Evolutionary conservation across 768 basidiomycete species (phyloP), one percentile per base, ranked within the genome.

Genomic region (Coprinopsis cinerea): DNA sequence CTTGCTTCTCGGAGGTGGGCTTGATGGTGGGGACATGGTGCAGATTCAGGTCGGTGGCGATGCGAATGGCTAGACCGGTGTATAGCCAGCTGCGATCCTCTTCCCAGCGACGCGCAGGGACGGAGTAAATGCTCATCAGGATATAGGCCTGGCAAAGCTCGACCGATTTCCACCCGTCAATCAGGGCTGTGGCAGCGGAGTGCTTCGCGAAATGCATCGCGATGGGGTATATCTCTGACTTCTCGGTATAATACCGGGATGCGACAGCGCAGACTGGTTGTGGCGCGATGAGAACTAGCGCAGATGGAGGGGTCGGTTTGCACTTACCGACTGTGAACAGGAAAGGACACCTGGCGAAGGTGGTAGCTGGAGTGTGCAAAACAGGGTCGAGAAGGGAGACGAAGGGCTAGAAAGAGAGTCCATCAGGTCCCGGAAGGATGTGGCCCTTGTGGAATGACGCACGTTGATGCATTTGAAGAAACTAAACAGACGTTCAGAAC

Each of bases 121-220:
- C 83, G 39, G 82, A 80, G 59, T 87, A 90, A 42, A 85, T 76
- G 54, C 83, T 85, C 85, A 91, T 84, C 45, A 96, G 73, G 42
- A 96, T 82, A 58, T 94, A 96, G 2, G 92, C 92, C 62, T 96
- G 92, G 45, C 86, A 85, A 1, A 94, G 73, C 64, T 96, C 92
- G 42, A 94, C 85, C 11, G 86, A 88, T 66, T 83, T 83, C 84
- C 81, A 85, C 42, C 85, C 86, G 55, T 88, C 83, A 45, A 87
- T 87, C 37, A 92, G 72, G 2, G 85, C 85, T 49, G 82, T 87
- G 1, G 87, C 86, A 1, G 88, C 88, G 0, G 87, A 82, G 54
- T 85, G 83, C 57, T 86, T 88, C 1, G 88, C 88, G 53, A 90
- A 91, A 61, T 90, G 88, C 88, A 91, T 91, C 9, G 88, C 88